Evolutionary conservation across 805 yeast genomes (phyloP).

Genomic region (Yamadazyma tumulicola): DNA sequence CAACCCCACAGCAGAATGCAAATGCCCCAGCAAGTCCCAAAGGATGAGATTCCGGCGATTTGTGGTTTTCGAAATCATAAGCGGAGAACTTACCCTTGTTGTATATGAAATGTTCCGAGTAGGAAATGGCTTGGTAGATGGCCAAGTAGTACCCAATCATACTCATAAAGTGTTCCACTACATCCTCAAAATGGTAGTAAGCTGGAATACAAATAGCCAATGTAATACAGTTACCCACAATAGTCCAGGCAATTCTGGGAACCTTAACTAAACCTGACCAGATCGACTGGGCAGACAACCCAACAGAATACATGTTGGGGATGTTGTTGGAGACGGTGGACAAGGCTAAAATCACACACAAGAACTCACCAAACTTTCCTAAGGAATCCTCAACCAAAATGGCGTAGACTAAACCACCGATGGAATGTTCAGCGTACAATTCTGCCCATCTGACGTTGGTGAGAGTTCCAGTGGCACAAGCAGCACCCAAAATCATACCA

Average conservation of each 20-base stretch:
- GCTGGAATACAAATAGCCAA: constrained; percentile 34
- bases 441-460: constrained; percentile 15
- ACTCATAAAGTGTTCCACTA: constrained; percentile 30
- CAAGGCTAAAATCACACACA: constrained; percentile 28
- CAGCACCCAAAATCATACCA: constrained; percentile 29
- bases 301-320: constrained; percentile 31
- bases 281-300: constrained; percentile 27
- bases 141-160: constrained; percentile 31
- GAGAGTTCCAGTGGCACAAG: constrained; percentile 26
- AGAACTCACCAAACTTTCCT: constrained; percentile 31
- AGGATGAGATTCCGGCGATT: constrained; percentile 21
- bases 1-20: constrained; percentile 29
- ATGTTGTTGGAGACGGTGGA: constrained; percentile 30
- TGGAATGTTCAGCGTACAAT: constrained; percentile 19
- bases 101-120: constrained; percentile 27
- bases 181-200: constrained; percentile 25
- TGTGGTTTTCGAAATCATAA: constrained; percentile 24
- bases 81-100: constrained; percentile 21
- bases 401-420: constrained; percentile 30
- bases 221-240: constrained; percentile 27
- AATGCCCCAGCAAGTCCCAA: constrained; percentile 28
- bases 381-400: constrained; percentile 25
- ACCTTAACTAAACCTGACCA: constrained; percentile 28
- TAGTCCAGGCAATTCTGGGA: constrained; percentile 35
- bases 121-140: constrained; percentile 28